phyloP scores from a whole-genome alignment of 805 yeast species.

The Clavispora fructus region DNA sequence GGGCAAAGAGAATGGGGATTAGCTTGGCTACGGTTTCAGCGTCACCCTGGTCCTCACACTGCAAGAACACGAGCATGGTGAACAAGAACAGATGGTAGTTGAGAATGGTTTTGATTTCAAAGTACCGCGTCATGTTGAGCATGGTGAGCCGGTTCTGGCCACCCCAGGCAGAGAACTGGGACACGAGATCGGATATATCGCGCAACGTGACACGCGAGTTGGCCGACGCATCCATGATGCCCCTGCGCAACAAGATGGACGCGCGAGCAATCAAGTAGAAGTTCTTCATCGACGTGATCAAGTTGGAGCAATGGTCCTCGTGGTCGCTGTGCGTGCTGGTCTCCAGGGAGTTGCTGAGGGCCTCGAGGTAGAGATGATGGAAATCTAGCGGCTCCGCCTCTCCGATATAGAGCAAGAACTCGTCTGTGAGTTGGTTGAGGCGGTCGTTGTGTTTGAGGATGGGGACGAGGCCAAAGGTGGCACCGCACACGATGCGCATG shows the following conservation, averaged over 20 bases:
- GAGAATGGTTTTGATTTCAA: slow-evolving; percentile 15
- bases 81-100: slow-evolving; percentile 26
- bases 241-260: slow-evolving; percentile 9
- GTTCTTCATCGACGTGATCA: slow-evolving; percentile 17
- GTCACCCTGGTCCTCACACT: slow-evolving; percentile 28
- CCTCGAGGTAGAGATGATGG: slow-evolving; percentile 20
- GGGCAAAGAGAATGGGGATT: slow-evolving; percentile 15
- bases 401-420: slow-evolving; percentile 17
- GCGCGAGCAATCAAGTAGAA: slow-evolving; percentile 28
- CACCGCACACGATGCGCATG: slow-evolving; percentile 27
- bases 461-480: slow-evolving; percentile 21
- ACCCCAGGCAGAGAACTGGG: slow-evolving; percentile 23
- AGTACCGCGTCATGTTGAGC: slow-evolving; percentile 7
- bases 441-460: slow-evolving; percentile 17
- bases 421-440: slow-evolving; percentile 15
- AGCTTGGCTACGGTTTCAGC: slow-evolving; percentile 7
- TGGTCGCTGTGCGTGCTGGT: not conserved
- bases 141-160: slow-evolving; percentile 14
- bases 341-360: not conserved
- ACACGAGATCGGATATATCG: slow-evolving; percentile 18
- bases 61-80: slow-evolving; percentile 27
- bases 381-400: slow-evolving; percentile 16
- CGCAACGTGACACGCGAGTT: slow-evolving; percentile 11
- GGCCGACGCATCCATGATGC: slow-evolving; percentile 5
- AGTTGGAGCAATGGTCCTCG: slow-evolving; percentile 10